phyloP scores from a whole-genome alignment of 208 protist species.

The Leishmania aethiopica region DNA sequence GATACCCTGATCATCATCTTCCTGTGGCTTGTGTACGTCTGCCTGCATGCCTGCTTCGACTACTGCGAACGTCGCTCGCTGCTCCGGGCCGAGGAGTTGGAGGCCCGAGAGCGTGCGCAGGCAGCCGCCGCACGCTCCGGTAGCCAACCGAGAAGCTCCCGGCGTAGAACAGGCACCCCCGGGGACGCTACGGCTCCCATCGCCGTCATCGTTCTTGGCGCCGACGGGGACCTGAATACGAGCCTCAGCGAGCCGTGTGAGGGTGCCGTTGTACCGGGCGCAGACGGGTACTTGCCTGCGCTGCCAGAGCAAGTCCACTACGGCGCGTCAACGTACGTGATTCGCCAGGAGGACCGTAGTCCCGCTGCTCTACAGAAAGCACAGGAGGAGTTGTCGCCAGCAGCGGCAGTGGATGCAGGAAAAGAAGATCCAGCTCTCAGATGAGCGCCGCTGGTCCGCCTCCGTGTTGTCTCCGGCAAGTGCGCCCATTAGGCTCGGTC shows the following conservation, averaged over 20 bases:
- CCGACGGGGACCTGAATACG: background rate
- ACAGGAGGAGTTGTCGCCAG: background rate
- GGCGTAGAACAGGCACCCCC: no score
- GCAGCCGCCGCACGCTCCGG: background rate
- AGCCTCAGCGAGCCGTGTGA: conserved; percentile 11
- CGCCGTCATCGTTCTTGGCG: conserved; percentile 5
- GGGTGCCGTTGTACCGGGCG: conserved; percentile 12
- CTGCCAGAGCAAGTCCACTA: conserved; percentile 12
- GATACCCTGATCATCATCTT: conserved; percentile 7
- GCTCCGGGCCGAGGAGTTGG: background rate
- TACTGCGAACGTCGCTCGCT: conserved; percentile 7
- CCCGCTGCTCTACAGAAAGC: background rate
- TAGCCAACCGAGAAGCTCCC: background rate
- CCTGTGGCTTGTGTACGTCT: conserved; percentile 17
- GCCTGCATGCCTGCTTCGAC: conserved; percentile 12
- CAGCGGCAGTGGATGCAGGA: background rate
- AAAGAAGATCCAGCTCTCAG: background rate
- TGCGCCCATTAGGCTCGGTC: no score
- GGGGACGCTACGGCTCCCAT: background rate
- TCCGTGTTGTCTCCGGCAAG: background rate
- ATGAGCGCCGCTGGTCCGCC: background rate
- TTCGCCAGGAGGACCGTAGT: background rate
- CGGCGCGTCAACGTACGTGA: conserved; percentile 8
- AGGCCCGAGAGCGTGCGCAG: background rate
- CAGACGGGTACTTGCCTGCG: conserved; percentile 1